phyloP scores from a whole-genome alignment of 805 yeast species.

The Pichia heedii region DNA sequence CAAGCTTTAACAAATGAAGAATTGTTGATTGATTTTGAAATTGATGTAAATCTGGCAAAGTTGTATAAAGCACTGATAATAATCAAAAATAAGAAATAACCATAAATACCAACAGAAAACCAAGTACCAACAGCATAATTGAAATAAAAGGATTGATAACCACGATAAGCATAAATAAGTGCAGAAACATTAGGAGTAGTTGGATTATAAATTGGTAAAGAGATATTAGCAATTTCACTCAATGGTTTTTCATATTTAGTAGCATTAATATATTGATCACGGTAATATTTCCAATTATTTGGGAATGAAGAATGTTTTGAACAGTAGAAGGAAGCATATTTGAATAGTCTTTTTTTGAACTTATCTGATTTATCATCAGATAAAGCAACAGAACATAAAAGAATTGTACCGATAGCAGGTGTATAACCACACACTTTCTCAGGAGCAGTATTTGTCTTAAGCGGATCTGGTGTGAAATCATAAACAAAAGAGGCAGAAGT shows the following conservation, averaged over 20 bases:
- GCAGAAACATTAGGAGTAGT: conserved; percentile 10
- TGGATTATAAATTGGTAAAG: conserved; percentile 13
- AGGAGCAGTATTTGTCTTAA: background rate
- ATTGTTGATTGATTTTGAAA: conserved; percentile 22
- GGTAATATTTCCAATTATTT: conserved; percentile 15
- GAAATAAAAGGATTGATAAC: conserved; percentile 13
- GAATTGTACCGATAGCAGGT: conserved; percentile 12
- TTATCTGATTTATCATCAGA: background rate
- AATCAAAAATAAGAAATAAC: conserved; percentile 33
- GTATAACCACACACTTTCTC: conserved; percentile 11
- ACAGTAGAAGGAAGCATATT: background rate
- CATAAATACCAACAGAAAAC: conserved; percentile 29
- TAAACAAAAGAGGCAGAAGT: conserved; percentile 1
- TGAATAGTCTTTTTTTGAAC: background rate
- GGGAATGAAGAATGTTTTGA: too few species aligned
- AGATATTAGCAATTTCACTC: conserved; percentile 4
- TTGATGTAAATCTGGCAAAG: conserved; percentile 21
- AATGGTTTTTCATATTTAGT: conserved; percentile 15
- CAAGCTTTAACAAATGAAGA: conserved; percentile 22
- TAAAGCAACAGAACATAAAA: conserved; percentile 9
- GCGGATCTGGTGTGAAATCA: conserved; percentile 4
- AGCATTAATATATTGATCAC: conserved; percentile 24
- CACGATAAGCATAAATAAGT: conserved; percentile 1
- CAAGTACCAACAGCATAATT: conserved; percentile 23
- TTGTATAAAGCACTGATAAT: conserved; percentile 28